These are phyloP conservation scores for Dendrostoma leiphaemia DNA, from an alignment of 2,329 filamentous ascomycete genomes.

Conservation along the genomic window DNA sequence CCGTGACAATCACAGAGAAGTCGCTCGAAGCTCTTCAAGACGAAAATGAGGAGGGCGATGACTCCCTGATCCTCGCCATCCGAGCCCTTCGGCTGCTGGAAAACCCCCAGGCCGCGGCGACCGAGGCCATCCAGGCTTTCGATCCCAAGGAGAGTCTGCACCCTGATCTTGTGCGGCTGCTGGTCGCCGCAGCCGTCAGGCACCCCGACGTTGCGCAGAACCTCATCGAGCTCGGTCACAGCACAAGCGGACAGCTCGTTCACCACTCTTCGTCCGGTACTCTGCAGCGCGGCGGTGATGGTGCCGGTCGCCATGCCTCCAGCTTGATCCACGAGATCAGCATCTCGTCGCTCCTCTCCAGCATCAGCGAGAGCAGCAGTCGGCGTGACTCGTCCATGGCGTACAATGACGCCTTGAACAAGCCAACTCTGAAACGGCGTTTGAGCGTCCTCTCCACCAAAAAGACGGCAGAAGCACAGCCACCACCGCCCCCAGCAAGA, in stretches of 20 bases:
- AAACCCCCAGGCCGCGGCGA: slow-evolving; percentile 9
- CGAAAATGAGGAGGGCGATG: slow-evolving; percentile 7
- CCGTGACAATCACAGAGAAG: slow-evolving; percentile 1
- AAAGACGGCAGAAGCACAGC: background rate
- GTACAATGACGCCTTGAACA: background rate
- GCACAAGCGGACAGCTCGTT: background rate
- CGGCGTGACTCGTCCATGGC: background rate
- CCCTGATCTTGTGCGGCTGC: slow-evolving; percentile 8
- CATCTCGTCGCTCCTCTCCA: slow-evolving; percentile 9
- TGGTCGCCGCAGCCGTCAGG: slow-evolving; percentile 8
- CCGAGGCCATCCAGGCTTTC: slow-evolving; percentile 13
- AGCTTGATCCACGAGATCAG: slow-evolving; percentile 8
- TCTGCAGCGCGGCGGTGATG: background rate
- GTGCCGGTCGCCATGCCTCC: background rate
- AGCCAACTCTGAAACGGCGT: slow-evolving; percentile 8
- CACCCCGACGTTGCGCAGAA: slow-evolving; percentile 11
- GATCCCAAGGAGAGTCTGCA: slow-evolving; percentile 8
- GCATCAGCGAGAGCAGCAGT: slow-evolving; percentile 8
- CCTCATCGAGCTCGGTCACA: slow-evolving; percentile 5
- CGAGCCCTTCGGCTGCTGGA: slow-evolving; percentile 10
- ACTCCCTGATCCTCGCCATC: slow-evolving; percentile 9
- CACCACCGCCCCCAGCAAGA: slow-evolving; percentile 5
- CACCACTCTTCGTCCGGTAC: background rate
- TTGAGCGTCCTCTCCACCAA: slow-evolving; percentile 8
- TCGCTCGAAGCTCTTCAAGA: background rate